Evolutionary conservation across 2,329 filamentous ascomycete species (phyloP).

Genomic region (Chaetomium olivaceum): DNA sequence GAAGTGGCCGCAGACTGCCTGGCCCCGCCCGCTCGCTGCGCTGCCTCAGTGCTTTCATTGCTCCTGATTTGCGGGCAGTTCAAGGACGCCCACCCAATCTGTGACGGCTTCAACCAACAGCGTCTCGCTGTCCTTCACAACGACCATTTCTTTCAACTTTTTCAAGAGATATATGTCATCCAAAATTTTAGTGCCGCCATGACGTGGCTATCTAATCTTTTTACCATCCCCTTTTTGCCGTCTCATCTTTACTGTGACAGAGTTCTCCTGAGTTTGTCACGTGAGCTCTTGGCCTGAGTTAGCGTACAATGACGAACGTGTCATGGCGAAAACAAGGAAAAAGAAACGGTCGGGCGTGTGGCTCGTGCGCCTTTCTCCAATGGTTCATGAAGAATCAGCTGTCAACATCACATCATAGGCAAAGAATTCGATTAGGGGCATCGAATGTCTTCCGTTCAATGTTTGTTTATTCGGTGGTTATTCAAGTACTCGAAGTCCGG

Average conservation of each 20-base stretch:
- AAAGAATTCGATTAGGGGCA: not conserved
- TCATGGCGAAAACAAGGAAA: not conserved
- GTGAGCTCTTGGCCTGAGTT: not conserved
- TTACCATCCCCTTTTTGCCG: no score
- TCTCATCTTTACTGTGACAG: not conserved
- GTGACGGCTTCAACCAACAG: slow-evolving; percentile 9
- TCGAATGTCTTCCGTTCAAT: not conserved
- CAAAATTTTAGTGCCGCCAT: not conserved
- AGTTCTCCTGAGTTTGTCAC: not conserved
- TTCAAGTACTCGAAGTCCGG: not conserved
- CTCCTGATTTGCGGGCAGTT: slow-evolving; percentile 24
- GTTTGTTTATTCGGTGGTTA: not conserved
- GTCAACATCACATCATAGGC: not conserved
- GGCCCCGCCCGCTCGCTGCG: not conserved
- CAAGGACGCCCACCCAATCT: not conserved
- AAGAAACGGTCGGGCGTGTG: not conserved
- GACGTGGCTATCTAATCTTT: not conserved
- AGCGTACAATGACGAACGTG: not conserved
- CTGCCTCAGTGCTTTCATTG: slow-evolving; percentile 1
- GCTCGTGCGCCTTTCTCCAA: not conserved
- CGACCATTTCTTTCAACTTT: not conserved
- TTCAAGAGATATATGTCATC: not conserved
- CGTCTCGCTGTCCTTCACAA: not conserved
- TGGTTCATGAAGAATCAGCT: not conserved
- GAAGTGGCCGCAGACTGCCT: not conserved